phyloP scores from a whole-genome alignment of 768 basidiomycete species.

The Amylocystis lapponica region DNA sequence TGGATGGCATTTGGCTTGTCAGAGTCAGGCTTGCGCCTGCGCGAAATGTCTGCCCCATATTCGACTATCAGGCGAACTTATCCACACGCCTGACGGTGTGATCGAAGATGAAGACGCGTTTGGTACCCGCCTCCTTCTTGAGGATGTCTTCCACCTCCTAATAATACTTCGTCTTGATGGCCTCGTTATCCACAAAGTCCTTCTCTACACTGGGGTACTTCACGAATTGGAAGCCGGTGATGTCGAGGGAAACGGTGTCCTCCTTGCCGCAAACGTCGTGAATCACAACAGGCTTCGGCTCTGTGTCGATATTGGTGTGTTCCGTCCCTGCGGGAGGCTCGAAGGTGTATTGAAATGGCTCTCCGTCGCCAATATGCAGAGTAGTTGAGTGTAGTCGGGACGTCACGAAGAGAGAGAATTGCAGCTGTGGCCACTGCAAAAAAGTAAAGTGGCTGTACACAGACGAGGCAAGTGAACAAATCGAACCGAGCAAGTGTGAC shows the following conservation, averaged over 20 bases:
- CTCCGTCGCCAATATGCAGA: conserved; percentile 14
- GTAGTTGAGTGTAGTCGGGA: conserved; percentile 29
- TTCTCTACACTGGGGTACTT: conserved; percentile 30
- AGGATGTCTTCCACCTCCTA: conserved; percentile 33
- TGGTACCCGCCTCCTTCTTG: conserved; percentile 36
- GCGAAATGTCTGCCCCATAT: too few relatives aligned
- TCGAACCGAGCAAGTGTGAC: too few relatives aligned
- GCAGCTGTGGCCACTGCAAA: too few relatives aligned
- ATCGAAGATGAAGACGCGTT: conserved; percentile 39
- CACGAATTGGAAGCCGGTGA: conserved; percentile 38
- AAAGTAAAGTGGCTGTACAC: too few relatives aligned
- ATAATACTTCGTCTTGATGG: conserved; percentile 32
- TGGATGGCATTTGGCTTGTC: too few relatives aligned
- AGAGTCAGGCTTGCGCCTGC: conserved; percentile 18
- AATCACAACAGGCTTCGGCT: conserved; percentile 8
- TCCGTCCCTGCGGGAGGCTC: conserved; percentile 21
- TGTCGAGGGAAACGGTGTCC: conserved; percentile 26
- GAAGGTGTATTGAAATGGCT: conserved; percentile 25
- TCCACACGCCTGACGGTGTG: conserved; percentile 34
- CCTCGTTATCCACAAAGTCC: conserved; percentile 34
- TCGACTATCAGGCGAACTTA: too few relatives aligned
- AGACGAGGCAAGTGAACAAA: too few relatives aligned
- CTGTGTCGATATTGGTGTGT: conserved; percentile 19
- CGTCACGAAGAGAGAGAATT: conserved; percentile 26
- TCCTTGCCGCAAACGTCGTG: conserved; percentile 20